Base-by-base conservation (phyloP, 768 basidiomycete genomes). In the Suillus luteus region DNA sequence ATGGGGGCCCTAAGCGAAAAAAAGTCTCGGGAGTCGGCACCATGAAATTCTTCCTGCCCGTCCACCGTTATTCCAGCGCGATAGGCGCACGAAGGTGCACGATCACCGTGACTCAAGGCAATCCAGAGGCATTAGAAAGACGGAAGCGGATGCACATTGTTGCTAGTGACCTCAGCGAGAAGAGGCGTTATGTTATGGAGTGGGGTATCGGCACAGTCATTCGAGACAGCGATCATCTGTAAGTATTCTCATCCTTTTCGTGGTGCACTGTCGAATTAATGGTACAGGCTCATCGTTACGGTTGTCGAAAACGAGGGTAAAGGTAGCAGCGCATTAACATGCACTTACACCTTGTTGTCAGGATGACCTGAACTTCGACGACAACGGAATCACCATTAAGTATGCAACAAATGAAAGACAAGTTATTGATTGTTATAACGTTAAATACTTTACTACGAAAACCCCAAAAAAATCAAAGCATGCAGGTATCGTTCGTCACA, bases 151-250 rank as follows among this genome's bases (percentile, higher is more conserved):
- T 77, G 65, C 99, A 98, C 75, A 81, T 97, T 14, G 90, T 99
- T 24, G 92, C 95, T 7, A 97, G 95, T 71, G 97, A 99, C 83
- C 74, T 99, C 69, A 94, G 92, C 65, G 93, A 97, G 68, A 96
- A 99, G 78, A 90, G 88, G 75, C 82, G 90, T 40, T 99, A 96
- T 75, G 97, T 97, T 0, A 86, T 99, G 7, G 96, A 99, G 75
- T 99, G 96, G 97, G 94, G 92, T 11, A 96, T 99, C 62, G 96
- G 96, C 3, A 98, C 96, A 0, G 96, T 98, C 2, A 79, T 97
- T 65, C 80, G 95, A 65, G 95, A 98, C 76, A 96, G 96, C 2
- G 97, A 99, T 70, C 92, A 96, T 76, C 80, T 95, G 88, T 86
- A 61, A 60, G 81, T 73, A n/a, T 60, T 37, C 19, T 57, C 31